Conservation (phyloP, 306 rosid species). For the Gastrolobium villosum region DNA sequence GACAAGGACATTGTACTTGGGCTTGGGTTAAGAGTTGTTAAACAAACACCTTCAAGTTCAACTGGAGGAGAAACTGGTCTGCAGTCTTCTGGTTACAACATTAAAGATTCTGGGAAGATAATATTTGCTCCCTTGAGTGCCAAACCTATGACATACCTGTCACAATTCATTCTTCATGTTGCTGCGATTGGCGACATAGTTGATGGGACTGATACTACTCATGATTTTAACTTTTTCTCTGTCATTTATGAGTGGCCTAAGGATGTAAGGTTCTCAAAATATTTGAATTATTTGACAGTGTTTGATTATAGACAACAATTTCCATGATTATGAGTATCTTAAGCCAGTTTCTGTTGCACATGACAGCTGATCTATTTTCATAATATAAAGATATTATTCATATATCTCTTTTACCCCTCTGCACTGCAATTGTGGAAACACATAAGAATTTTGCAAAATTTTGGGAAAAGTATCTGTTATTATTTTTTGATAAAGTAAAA, state of each 20-base stretch:
- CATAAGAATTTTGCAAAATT: conserved; percentile 24
- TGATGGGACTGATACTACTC: conserved; percentile 98
- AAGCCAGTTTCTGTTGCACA: conserved; percentile 32
- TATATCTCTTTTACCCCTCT: not conserved
- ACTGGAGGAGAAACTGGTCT: conserved; percentile 60
- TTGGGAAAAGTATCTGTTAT: conserved; percentile 18
- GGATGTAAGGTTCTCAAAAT: conserved; percentile 80
- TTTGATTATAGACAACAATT: conserved; percentile 33
- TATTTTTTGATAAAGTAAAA: conserved; percentile 27
- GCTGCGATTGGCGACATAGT: conserved; percentile 98
- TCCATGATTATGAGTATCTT: conserved; percentile 38
- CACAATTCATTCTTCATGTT: conserved; percentile 93
- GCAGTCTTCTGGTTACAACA: conserved; percentile 76
- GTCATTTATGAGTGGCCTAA: conserved; percentile 95
- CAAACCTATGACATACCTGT: conserved; percentile 86
- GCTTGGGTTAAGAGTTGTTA: conserved; percentile 82
- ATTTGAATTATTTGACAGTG: conserved; percentile 43
- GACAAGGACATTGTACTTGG: conserved; percentile 87
- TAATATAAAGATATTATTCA: conserved; percentile 22
- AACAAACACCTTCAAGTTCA: conserved; percentile 70
- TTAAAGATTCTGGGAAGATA: conserved; percentile 86
- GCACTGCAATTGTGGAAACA: not conserved
- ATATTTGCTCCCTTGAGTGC: conserved; percentile 82
- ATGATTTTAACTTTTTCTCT: conserved; percentile 96
- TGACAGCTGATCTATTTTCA: conserved; percentile 17